Evolutionary conservation across 768 basidiomycete species (phyloP), one percentile per base, ranked within the genome.

Genomic region (Mrakia hoshinonis): DNA sequence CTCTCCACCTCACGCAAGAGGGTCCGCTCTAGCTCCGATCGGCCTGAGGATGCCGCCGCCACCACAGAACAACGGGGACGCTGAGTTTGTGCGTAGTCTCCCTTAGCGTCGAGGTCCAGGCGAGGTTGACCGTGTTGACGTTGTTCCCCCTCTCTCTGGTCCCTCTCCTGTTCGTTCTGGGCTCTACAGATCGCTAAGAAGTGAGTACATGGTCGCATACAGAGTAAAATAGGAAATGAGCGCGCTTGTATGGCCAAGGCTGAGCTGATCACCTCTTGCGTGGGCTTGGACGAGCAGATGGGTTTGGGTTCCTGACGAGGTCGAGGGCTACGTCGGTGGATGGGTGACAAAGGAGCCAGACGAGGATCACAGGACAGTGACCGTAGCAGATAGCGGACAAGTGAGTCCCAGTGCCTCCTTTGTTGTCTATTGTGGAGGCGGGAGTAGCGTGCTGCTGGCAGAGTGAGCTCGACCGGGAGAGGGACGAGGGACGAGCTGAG

Each of bases 281-380:
- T 47, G 47, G 11, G 18, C 51, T 18, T 39, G 43, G 20, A 48
- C 46, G 26, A 36, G n/a, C 67, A 73, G 72, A 69, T 73, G 72
- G 72, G 72, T 73, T 9, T 73, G 72, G 72, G 47, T 73, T 5
- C 66, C 60, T 39, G 67, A 73, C 18, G 72, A 68, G 34, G 36
- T 18, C 22, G 72, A 73, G 36, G 72, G 72, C 0, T 73, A 73
- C 72, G 39, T 73, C 22, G 67, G 72, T 26, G 72, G 72, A 13
- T 73, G 72, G 72, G 62, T 73, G 18, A 52, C 55, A 13, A 73
- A 73, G 52, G 67, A 73, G 29, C 15, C 43, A 6, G 67, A 52
- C 34, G 49, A 49, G 15, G 72, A 51, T 39, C 46, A 55, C 15
- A 31, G 61, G 29, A 31, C 49, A 5, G 72, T 68, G 15, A 61